These are phyloP conservation scores for Rosa hybrid DNA, from an alignment of 331 rosid genomes.

Conservation along the genomic window DNA sequence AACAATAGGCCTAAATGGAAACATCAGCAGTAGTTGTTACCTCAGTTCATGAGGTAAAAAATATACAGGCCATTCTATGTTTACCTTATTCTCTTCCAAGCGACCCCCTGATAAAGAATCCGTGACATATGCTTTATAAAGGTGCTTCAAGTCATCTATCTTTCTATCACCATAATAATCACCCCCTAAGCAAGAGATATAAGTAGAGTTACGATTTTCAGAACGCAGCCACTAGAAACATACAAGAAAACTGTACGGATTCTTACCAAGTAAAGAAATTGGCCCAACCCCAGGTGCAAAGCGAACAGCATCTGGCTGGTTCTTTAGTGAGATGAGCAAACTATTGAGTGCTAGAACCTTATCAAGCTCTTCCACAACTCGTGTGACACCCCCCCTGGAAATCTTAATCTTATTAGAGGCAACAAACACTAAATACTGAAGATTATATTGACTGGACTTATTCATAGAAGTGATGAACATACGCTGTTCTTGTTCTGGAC, in stretches of 20 bases:
- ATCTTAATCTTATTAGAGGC: slow-evolving; percentile 34
- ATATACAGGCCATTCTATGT: neutral
- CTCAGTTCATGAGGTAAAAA: neutral
- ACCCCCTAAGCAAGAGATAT: slow-evolving; percentile 62
- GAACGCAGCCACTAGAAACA: slow-evolving; percentile 11
- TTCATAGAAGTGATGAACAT: slow-evolving; percentile 33
- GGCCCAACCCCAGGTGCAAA: slow-evolving; percentile 94
- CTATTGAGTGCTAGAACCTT: slow-evolving; percentile 61
- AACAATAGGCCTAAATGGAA: neutral
- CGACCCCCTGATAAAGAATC: slow-evolving; percentile 54
- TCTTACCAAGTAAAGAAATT: slow-evolving; percentile 71
- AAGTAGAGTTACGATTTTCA: slow-evolving; percentile 20
- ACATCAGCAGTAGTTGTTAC: neutral
- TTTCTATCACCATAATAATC: slow-evolving; percentile 48
- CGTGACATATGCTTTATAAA: slow-evolving; percentile 53
- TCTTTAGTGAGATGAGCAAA: slow-evolving; percentile 77
- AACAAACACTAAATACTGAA: slow-evolving; percentile 10
- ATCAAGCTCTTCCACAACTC: slow-evolving; percentile 74
- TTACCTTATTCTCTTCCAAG: slow-evolving; percentile 57
- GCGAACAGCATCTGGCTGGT: slow-evolving; percentile 62
- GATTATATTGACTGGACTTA: neutral
- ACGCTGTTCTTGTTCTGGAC: slow-evolving; percentile 85
- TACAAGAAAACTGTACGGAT: slow-evolving; percentile 12
- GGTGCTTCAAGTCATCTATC: slow-evolving; percentile 68
- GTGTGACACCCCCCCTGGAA: slow-evolving; percentile 64